A percentile compares a stretch with the other conserved stretches of the same genome.
These are phyloP conservation scores for Rutidosis leptorrhynchoides DNA, from an alignment of 129 eudicot species.

Conservation along the genomic window DNA sequence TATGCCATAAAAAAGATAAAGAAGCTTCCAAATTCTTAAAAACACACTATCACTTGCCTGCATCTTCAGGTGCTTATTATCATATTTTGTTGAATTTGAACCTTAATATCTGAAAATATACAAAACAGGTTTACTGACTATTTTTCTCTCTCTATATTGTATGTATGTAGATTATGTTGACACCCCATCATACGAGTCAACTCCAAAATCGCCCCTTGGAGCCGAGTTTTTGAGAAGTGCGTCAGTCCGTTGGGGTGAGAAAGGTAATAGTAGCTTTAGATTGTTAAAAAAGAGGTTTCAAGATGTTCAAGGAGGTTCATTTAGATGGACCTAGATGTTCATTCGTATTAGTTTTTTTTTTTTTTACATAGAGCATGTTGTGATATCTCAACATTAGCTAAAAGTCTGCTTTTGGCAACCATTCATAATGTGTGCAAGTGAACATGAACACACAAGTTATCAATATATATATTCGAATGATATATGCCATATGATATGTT, in stretches of 20 bases:
- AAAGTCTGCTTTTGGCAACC: constrained; percentile 2
- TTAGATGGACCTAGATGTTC: constrained; percentile 36
- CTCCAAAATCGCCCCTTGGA: constrained; percentile 47
- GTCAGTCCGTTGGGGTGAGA: constrained; percentile 68
- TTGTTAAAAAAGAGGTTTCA: constrained; percentile 70
- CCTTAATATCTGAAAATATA: background rate
- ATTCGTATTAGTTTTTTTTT: background rate
- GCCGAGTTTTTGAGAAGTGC: constrained; percentile 62
- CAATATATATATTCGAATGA: too few relatives aligned
- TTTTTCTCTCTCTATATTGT: background rate
- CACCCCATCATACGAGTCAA: constrained; percentile 37
- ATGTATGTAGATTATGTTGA: constrained; percentile 63
- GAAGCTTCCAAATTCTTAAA: constrained; percentile 80
- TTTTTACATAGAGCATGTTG: background rate
- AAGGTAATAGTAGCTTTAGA: constrained; percentile 78
- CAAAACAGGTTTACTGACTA: background rate
- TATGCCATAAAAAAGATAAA: constrained; percentile 90
- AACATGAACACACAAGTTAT: constrained; percentile 7
- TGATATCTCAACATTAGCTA: constrained; percentile 4
- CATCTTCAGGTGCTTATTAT: constrained; percentile 69
- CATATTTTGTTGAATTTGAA: background rate
- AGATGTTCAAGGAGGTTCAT: constrained; percentile 46
- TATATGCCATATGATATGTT: too few relatives aligned
- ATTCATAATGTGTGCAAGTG: constrained; percentile 27
- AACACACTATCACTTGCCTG: constrained; percentile 67